Evolutionary conservation across 345 rosid species (phyloP).

Genomic region (Citropsis articulata): DNA sequence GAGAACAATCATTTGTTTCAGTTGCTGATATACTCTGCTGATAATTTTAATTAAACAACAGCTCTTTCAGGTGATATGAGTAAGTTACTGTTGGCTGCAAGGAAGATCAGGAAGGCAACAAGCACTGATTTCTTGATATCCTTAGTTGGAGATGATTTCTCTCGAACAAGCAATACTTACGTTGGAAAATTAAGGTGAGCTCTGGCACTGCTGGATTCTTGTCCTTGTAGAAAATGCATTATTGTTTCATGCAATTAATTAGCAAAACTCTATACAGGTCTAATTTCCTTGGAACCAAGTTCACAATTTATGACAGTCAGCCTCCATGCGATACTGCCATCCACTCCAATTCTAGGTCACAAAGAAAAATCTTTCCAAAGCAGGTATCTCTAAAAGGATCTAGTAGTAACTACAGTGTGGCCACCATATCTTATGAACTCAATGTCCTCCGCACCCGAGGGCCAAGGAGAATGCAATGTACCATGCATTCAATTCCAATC

Average conservation of each 20-base stretch:
- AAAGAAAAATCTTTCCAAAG: constrained; percentile 34
- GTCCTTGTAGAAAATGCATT: not conserved
- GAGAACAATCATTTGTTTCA: not conserved
- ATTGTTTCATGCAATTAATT: constrained; percentile 11
- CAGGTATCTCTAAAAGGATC: constrained; percentile 45
- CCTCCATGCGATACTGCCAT: constrained; percentile 39
- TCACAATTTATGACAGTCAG: constrained; percentile 65
- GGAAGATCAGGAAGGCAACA: constrained; percentile 66
- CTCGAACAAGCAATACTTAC: constrained; percentile 51
- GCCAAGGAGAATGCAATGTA: constrained; percentile 89
- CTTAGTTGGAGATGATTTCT: constrained; percentile 57
- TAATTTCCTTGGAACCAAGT: constrained; percentile 88
- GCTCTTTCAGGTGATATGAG: constrained; percentile 72
- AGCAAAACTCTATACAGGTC: constrained; percentile 51
- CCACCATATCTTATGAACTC: constrained; percentile 67
- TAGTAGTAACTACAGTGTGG: constrained; percentile 39
- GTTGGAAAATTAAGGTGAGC: constrained; percentile 76
- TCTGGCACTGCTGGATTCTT: not conserved
- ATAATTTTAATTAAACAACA: constrained; percentile 22
- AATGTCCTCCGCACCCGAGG: constrained; percentile 85
- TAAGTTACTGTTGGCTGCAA: constrained; percentile 81
- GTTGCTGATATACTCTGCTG: not conserved
- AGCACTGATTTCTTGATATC: constrained; percentile 76
- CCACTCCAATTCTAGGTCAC: constrained; percentile 27
- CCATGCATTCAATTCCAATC: constrained; percentile 56